Evolutionary conservation across 345 rosid species (phyloP), one percentile per base, ranked within the genome.

Genomic region (Eucalyptus pumila): DNA sequence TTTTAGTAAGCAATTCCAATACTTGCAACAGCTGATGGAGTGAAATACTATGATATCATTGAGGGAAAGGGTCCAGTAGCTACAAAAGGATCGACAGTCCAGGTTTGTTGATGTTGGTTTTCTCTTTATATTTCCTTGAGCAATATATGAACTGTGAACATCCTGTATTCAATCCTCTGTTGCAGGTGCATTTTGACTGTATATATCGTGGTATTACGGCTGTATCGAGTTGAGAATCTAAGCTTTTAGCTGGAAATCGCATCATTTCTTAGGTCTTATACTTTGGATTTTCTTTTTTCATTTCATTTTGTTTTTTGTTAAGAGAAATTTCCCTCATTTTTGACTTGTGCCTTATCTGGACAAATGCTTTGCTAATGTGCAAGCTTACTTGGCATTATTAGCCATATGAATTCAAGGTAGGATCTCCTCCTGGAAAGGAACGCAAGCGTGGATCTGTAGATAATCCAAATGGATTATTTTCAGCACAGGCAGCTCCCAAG

Each of bases 401-500:
- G 99, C 96, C 98, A 80, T 97, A 97, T 34, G 97, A 92, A 93
- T 97, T 97, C 93, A 95, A 94, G 92, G 96, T 97, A 11, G 99
- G 99, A 87, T 92, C 97, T 50, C 86, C 94, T 24, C 99, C 99
- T 3, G 99, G 99, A 23, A 97, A 96, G 56, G 98, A 97, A 89
- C 88, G 99, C 90, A 97, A 95, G 91, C 94, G 98, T 37, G 99
- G 96, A 6, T 96, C 92, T 48, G 99, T 96, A 34, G 99, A 96
- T 88, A 96, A 94, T 88, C 99, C 99, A 89, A 97, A 97, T 89
- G 99, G 99, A 87, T 92, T 97, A 58, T 97, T 97, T 92, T 96
- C 99, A 42, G 99, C 97, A 50, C 99, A 97, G 88, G 99, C 99
- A 87, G 92, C 99, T 47, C 99, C 99, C n/a, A 97, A 97, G 87